phyloP scores from a whole-genome alignment of 2,329 filamentous ascomycete genomes.

The Beauveria asiatica region DNA sequence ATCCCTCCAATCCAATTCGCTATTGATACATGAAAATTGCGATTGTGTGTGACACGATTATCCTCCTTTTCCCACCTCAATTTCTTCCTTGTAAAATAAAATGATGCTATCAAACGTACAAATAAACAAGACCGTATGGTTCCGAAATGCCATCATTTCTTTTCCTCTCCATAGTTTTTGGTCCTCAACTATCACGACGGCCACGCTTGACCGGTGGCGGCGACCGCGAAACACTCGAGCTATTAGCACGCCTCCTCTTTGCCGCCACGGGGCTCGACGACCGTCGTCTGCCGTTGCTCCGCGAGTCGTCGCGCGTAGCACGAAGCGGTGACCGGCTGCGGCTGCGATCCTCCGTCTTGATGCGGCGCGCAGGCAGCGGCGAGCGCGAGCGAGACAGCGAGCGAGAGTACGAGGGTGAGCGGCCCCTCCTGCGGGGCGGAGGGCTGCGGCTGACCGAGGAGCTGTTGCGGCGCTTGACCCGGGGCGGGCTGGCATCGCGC shows the following conservation, averaged over 20 bases:
- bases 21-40: constrained; percentile 1
- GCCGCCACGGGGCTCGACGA: constrained; percentile 21
- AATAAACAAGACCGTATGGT: background rate
- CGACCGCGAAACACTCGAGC: constrained; percentile 23
- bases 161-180: background rate
- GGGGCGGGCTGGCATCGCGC: constrained; percentile 1
- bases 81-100: background rate
- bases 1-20: background rate
- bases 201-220: constrained; percentile 25
- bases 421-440: background rate
- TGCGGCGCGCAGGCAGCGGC: background rate
- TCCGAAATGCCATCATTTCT: background rate
- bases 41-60: background rate
- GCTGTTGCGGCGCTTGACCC: constrained; percentile 4
- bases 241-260: constrained; percentile 15
- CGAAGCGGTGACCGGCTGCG: background rate
- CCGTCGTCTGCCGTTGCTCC: background rate
- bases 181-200: constrained; percentile 20
- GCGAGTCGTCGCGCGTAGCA: constrained; percentile 1
- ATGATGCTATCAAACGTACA: background rate
- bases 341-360: background rate
- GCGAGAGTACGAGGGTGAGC: constrained; percentile 4
- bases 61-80: background rate
- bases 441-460: background rate
- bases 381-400: background rate